These are phyloP conservation scores for Epichloe typhina DNA, from an alignment of 2,329 filamentous ascomycete genomes.

Conservation along the genomic window DNA sequence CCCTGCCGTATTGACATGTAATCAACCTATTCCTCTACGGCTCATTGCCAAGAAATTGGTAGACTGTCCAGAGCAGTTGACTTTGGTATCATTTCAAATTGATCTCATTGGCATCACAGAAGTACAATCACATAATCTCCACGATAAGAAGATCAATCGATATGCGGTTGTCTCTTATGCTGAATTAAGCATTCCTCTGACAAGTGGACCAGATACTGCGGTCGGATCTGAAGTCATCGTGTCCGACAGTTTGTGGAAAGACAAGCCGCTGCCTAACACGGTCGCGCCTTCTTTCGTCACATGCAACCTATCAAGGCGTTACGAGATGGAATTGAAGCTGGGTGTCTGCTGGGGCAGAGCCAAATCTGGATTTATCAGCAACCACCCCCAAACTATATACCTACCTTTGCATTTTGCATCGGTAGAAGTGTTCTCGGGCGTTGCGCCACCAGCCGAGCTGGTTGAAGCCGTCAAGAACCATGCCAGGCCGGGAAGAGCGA, in stretches of 20 bases:
- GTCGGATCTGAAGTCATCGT: constrained; percentile 56
- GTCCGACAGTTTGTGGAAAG: constrained; percentile 60
- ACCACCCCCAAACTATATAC: constrained; percentile 49
- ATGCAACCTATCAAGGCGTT: constrained; percentile 73
- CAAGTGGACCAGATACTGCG: constrained; percentile 37
- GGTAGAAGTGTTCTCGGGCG: constrained; percentile 76
- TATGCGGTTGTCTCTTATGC: constrained; percentile 65
- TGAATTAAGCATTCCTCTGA: constrained; percentile 59
- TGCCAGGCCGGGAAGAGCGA: constrained; percentile 26
- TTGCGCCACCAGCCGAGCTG: constrained; percentile 65
- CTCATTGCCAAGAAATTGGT: constrained; percentile 67
- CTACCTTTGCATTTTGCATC: constrained; percentile 64
- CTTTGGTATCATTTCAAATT: constrained; percentile 67
- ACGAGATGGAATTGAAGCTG: constrained; percentile 72
- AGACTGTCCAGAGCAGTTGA: constrained; percentile 54
- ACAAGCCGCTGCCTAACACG: constrained; percentile 62
- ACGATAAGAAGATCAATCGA: constrained; percentile 53
- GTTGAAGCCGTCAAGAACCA: constrained; percentile 40
- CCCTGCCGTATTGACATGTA: constrained; percentile 80
- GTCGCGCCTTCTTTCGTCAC: constrained; percentile 77
- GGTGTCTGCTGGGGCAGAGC: constrained; percentile 62
- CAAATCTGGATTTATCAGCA: constrained; percentile 17
- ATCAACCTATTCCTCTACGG: constrained; percentile 68
- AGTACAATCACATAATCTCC: constrained; percentile 64
- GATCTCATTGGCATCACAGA: constrained; percentile 69